Percentiles rank a stretch among this genome's conserved stretches.
These are phyloP conservation scores for Amylostereum areolatum DNA, from an alignment of 1,284 basidiomycete species.

Conservation along the genomic window DNA sequence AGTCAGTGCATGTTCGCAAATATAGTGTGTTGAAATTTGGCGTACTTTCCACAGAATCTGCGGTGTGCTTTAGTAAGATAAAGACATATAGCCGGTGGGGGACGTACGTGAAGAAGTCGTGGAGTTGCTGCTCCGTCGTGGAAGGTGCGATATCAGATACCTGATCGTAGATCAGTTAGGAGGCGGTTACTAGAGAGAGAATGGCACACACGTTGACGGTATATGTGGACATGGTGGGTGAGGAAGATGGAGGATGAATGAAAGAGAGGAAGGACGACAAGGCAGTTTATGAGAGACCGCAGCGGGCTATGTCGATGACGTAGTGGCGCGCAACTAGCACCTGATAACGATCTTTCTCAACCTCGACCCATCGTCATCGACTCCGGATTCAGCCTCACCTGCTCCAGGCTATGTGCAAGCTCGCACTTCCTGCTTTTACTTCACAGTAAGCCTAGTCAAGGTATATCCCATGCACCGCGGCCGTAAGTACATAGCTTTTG, in stretches of 20 bases:
- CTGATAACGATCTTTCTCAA: no score
- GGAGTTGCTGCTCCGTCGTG: slow-evolving; percentile 57
- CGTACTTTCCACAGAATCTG: slow-evolving; percentile 75
- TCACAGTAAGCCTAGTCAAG: no score
- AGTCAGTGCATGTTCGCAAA: not conserved
- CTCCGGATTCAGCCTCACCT: no score
- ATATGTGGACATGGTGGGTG: slow-evolving; percentile 12
- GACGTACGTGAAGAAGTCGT: slow-evolving; percentile 74
- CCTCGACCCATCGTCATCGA: no score
- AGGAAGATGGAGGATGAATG: not conserved
- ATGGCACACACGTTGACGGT: slow-evolving; percentile 16
- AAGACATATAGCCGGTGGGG: not conserved
- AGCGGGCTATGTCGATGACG: no score
- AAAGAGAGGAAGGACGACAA: not conserved
- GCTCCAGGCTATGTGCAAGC: no score
- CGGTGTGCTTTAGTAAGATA: slow-evolving; percentile 3
- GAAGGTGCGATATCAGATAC: slow-evolving; percentile 56
- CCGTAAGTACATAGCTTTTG: no score
- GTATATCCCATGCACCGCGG: no score
- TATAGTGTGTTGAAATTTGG: slow-evolving; percentile 2
- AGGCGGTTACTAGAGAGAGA: not conserved
- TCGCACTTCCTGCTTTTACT: no score
- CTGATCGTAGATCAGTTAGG: slow-evolving; percentile 26
- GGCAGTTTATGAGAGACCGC: not conserved
- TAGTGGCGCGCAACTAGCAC: no score